These are phyloP conservation scores for Graphiopsis chlorocephala DNA, from an alignment of 2,329 filamentous ascomycete species.

Conservation along the genomic window DNA sequence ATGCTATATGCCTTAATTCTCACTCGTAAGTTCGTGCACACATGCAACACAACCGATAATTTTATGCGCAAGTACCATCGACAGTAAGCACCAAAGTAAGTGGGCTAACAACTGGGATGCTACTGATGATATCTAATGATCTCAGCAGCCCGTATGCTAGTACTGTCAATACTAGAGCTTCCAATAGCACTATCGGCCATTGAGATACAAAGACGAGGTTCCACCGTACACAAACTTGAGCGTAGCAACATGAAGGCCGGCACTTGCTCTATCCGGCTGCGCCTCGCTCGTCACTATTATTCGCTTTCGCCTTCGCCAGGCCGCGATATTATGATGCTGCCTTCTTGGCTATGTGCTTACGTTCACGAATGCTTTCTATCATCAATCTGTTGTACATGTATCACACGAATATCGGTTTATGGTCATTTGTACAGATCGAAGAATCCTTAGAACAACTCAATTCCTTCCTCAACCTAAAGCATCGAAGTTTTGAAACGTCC, in stretches of 20 bases:
- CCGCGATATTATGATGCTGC: neutral
- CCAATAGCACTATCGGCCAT: neutral
- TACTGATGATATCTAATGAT: neutral
- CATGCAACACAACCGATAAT: too few species aligned
- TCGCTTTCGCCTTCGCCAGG: neutral
- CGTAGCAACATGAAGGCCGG: neutral
- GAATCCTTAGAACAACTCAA: neutral
- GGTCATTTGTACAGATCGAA: neutral
- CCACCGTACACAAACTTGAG: neutral
- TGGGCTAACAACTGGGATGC: neutral
- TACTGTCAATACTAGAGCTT: neutral
- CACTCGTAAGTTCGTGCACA: too few species aligned
- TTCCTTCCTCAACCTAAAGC: neutral
- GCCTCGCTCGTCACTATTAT: conserved; percentile 13
- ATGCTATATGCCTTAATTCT: neutral
- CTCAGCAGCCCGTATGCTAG: neutral
- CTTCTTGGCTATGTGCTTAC: neutral
- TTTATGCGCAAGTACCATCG: neutral
- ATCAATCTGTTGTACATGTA: neutral
- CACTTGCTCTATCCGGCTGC: conserved; percentile 2
- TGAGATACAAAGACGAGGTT: neutral
- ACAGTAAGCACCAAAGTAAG: neutral
- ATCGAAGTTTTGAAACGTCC: conserved; percentile 5
- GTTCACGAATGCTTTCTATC: neutral
- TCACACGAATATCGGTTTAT: neutral